Evolutionary conservation across 2,329 filamentous ascomycete genomes (phyloP).

Genomic region (Fusarium hainanense): DNA sequence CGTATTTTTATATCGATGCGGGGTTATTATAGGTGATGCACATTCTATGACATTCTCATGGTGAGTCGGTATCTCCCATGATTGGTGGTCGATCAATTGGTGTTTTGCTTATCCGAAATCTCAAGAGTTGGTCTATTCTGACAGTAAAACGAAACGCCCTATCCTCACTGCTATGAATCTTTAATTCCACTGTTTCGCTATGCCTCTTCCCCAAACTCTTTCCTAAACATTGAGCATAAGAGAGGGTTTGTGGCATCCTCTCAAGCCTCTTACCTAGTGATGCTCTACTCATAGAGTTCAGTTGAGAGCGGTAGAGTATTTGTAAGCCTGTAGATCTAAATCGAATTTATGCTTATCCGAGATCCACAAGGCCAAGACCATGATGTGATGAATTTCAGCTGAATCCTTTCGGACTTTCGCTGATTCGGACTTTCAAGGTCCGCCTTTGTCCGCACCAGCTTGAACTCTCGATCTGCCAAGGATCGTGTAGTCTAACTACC

Average conservation of each 20-base stretch:
- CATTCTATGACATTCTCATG: not conserved
- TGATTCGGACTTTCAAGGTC: slow-evolving; percentile 16
- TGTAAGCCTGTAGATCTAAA: slow-evolving; percentile 2
- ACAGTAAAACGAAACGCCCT: not conserved
- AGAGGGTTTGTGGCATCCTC: not conserved
- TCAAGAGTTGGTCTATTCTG: not conserved
- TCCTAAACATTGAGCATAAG: not conserved
- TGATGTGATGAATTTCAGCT: not conserved
- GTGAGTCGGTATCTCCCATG: slow-evolving; percentile 10
- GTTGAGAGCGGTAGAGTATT: not conserved
- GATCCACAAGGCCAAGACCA: slow-evolving; percentile 11
- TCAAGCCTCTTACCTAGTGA: not conserved
- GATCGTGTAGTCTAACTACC: not conserved
- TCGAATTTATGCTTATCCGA: slow-evolving; percentile 25
- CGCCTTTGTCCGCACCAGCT: slow-evolving; percentile 1
- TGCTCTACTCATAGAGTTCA: not conserved
- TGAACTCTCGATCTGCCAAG: not conserved
- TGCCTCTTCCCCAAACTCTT: not conserved
- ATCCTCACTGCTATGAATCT: not conserved
- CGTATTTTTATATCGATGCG: not conserved
- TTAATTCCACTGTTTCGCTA: not conserved
- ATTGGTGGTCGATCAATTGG: slow-evolving; percentile 14
- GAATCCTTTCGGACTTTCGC: slow-evolving; percentile 3
- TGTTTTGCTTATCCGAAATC: slow-evolving; percentile 13
- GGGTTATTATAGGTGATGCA: not conserved